These are phyloP conservation scores for Discostella stelligeroides DNA, from an alignment of 108 stramenopile species.

Conservation along the genomic window DNA sequence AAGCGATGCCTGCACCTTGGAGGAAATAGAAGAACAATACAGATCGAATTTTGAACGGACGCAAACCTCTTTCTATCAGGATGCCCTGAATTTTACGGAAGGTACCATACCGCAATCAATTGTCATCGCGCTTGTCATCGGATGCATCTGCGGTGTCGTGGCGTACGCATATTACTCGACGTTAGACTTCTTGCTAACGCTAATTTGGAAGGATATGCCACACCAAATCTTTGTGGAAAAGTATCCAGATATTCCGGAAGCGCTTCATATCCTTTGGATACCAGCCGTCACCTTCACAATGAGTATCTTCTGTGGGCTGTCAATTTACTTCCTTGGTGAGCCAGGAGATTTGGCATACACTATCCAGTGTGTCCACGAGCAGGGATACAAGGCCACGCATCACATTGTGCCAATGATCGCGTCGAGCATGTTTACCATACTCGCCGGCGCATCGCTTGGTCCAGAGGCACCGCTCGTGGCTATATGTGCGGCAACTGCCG, in stretches of 20 bases:
- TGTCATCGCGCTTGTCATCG: slow-evolving; percentile 56
- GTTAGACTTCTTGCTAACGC: slow-evolving; percentile 46
- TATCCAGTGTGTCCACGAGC: slow-evolving; percentile 62
- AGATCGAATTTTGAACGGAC: background rate
- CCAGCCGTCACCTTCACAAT: slow-evolving; percentile 54
- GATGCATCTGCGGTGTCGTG: slow-evolving; percentile 64
- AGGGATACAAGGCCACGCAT: slow-evolving; percentile 62
- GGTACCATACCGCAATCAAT: slow-evolving; percentile 69
- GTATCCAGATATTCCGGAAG: slow-evolving; percentile 32
- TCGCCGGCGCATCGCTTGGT: slow-evolving; percentile 61
- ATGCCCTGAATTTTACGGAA: slow-evolving; percentile 53
- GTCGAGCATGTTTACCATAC: slow-evolving; percentile 62
- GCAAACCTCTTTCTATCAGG: slow-evolving; percentile 49
- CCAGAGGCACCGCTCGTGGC: slow-evolving; percentile 52
- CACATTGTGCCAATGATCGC: slow-evolving; percentile 70
- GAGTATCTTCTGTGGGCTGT: slow-evolving; percentile 52
- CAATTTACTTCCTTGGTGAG: slow-evolving; percentile 62
- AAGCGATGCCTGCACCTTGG: background rate
- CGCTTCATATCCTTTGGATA: slow-evolving; percentile 55
- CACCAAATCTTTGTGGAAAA: slow-evolving; percentile 40
- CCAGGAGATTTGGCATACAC: slow-evolving; percentile 77
- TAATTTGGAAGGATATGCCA: slow-evolving; percentile 64
- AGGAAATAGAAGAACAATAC: slow-evolving; percentile 21
- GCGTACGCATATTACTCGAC: slow-evolving; percentile 65
- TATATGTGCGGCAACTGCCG: slow-evolving; percentile 63